Base-by-base conservation (phyloP, 805 yeast genomes). In the Yamadazyma kitorensis region DNA sequence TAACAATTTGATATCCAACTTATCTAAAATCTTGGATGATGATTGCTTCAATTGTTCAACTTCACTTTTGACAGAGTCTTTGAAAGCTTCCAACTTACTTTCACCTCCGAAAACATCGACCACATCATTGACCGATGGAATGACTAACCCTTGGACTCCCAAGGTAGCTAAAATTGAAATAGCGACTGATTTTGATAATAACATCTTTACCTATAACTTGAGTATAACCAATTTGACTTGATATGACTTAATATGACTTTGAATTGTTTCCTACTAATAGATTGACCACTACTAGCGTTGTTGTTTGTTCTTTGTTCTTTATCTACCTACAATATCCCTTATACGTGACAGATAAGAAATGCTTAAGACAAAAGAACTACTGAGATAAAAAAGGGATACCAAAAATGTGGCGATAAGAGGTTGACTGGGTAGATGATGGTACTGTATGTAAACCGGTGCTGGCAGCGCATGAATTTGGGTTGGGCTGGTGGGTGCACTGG, bases 61-160 rank as follows among this genome's bases (percentile, higher is more conserved):
- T 12, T 24, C 23, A 6, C 17, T 16, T 12, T 17, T 16, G 6
- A 33, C 27, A 12, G 36, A 15, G n/a, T 30, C 39, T 7, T 27
- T 29, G 15, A 23, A 12, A 15, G 32, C 19, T 4, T 33, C 20
- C 19, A 23, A 23, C 17, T 31, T 31, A n/a, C 17, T 17, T 8
- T 17, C 16, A 12, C 24, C 34, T 36, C 50, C 51, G 36, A 70
- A 64, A 17, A 62, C 66, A 27, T 64, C 64, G 40, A 64, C 54
- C 34, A 62, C 55, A 40, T 61, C 68, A 29, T 58, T 57, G 26
- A 72, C 59, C 31, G 71, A 64, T 21, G 91, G 91, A 44, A 82
- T 76, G 39, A 82, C 81, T 52, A 82, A 64, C 26, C 60, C 72
- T 38, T 66, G 57, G 31, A 56, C 68, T 33, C 69, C 68, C 39